A percentile compares a stretch with the other conserved stretches of the same genome.
Evolutionary conservation across 176 grass and related monocot species (phyloP).

Genomic region (Hsuehochloa calcarea): DNA sequence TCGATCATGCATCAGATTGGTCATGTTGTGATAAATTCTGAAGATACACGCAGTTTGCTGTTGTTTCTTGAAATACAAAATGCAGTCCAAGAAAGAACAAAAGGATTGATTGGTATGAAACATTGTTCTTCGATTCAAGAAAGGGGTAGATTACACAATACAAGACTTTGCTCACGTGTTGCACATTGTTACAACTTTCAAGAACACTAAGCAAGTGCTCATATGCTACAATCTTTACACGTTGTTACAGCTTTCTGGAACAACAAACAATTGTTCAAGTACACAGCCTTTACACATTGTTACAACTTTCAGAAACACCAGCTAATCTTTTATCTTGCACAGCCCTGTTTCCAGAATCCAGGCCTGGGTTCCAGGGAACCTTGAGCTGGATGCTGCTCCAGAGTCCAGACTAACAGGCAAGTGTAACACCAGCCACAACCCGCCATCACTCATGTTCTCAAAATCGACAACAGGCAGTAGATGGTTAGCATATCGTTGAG

Average conservation of each 20-base stretch:
- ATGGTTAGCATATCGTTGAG: not conserved
- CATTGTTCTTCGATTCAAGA: not conserved
- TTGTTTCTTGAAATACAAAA: not conserved
- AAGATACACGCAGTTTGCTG: not conserved
- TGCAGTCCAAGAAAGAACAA: not conserved
- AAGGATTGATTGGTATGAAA: not conserved
- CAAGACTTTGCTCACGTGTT: not conserved
- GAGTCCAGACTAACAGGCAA: not conserved
- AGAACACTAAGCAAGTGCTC: not conserved
- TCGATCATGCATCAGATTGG: not conserved
- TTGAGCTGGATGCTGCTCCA: slow-evolving; percentile 2
- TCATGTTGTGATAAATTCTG: not conserved
- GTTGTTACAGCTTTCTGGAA: not conserved
- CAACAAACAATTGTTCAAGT: not conserved
- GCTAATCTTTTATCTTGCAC: not conserved
- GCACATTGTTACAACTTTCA: slow-evolving; percentile 1
- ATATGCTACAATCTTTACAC: not conserved
- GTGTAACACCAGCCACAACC: not conserved
- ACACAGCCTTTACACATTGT: slow-evolving; percentile 22
- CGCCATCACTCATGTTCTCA: not conserved
- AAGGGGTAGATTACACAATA: not conserved
- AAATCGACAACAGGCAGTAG: not conserved
- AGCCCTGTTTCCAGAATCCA: not conserved
- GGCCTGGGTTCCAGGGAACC: not conserved
- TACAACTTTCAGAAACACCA: not conserved